Evolutionary conservation across 192 early-diverging fungal genomes (phyloP).

Genomic region (Coemansia pectinata): DNA sequence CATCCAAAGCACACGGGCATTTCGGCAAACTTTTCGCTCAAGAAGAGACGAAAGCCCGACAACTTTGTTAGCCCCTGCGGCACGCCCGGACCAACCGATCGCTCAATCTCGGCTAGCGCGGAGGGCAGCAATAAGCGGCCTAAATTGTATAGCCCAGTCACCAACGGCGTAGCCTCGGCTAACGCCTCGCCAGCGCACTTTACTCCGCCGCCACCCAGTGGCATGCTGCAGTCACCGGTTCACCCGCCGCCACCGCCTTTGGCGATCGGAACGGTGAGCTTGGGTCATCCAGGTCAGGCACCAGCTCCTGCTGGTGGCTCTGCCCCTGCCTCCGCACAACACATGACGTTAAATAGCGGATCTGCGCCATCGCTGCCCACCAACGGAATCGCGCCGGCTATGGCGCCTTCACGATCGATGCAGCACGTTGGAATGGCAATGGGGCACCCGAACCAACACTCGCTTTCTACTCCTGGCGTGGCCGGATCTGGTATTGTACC

Average conservation of each 20-base stretch:
- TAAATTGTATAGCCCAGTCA: slow-evolving; percentile 28
- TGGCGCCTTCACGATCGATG: slow-evolving; percentile 4
- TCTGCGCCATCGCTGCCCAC: slow-evolving; percentile 14
- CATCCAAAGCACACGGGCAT: slow-evolving; percentile 51
- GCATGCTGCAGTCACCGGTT: slow-evolving; percentile 10
- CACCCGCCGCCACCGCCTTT: slow-evolving; percentile 17
- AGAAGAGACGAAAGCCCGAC: slow-evolving; percentile 48
- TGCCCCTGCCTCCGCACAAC: neutral
- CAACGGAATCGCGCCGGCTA: slow-evolving; percentile 11
- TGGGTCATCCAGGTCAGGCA: neutral
- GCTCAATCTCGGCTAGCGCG: slow-evolving; percentile 28
- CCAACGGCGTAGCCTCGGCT: slow-evolving; percentile 32
- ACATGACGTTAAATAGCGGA: neutral
- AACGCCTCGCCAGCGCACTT: slow-evolving; percentile 31
- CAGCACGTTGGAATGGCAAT: neutral
- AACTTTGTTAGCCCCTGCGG: slow-evolving; percentile 35
- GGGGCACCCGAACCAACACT: neutral
- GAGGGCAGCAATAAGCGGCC: slow-evolving; percentile 30
- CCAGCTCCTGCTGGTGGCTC: neutral
- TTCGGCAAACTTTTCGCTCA: slow-evolving; percentile 48
- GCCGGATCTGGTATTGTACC: slow-evolving; percentile 9
- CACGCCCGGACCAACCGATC: slow-evolving; percentile 43
- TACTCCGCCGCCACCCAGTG: slow-evolving; percentile 19
- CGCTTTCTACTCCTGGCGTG: neutral
- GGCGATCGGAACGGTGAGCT: slow-evolving; percentile 3